Evolutionary conservation across 371 early-diverging fungal genomes (phyloP), one percentile per base, ranked within the genome.

Genomic region (Rhizopus delemar): DNA sequence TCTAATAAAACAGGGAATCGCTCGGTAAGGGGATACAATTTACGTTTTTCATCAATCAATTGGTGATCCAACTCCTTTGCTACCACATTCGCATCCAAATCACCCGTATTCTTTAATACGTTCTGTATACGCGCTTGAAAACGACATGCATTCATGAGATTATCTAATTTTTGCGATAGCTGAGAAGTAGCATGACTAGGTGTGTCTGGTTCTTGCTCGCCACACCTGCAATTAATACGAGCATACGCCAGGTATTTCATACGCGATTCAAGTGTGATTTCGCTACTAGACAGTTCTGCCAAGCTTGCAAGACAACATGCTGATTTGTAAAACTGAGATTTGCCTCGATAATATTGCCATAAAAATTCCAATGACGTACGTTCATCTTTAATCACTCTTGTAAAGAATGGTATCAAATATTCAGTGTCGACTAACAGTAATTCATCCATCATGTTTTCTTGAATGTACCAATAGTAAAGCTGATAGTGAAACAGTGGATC

Each of bases 331-430:
- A 80, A 90, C 57, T 84, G 79, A 49, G 77, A 77, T 22, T 78
- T 70, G 48, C 82, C 80, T 55, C 88, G 80, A 59, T 90, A 91
- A 63, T 83, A 91, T 53, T 82, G 78, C 89, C 92, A 93, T 28
- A 94, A 75, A 56, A 93, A 76, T 36, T 89, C 83, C 22, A 77
- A 71, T 38, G 62, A 55, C 4, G 75, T 77, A 15, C 83, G 81
- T 11, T 82, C 45, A 3, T 76, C 53, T 1, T 71, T 58, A 3
- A 86, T 82, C 51, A 81, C 80, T 16, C 78, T 62, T 52, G 74
- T 69, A 56, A 95, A 75, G 57, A 81, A 93, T 28, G 85, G 84
- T 56, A 90, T 85, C 49, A 95, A 74, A 53, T 82, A 86, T 2
- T 77, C 78, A 7, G 88, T 78, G 15, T 76, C 59, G 1, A 68